Evolutionary conservation across 2,329 filamentous ascomycete species (phyloP).

Genomic region (Trichophyton benhamiae): DNA sequence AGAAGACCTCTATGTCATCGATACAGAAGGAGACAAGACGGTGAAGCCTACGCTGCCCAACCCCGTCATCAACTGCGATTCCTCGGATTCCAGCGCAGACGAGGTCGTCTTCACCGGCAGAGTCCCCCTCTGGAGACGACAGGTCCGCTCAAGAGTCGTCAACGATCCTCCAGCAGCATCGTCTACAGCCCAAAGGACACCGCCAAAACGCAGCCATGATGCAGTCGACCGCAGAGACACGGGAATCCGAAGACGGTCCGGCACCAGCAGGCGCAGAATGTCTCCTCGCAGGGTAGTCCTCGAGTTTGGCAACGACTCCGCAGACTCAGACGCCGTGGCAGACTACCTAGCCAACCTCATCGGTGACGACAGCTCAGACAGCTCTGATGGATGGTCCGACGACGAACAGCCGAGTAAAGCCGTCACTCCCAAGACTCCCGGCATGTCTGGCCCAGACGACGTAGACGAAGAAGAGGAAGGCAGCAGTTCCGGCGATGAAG

Average conservation of each 20-base stretch:
- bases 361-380: background rate
- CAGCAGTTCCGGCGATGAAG: background rate
- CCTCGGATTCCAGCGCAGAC: constrained; percentile 57
- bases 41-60: constrained; percentile 19
- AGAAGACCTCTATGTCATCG: constrained; percentile 24
- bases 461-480: background rate
- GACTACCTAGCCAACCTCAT: constrained; percentile 32
- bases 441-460: background rate
- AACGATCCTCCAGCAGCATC: background rate
- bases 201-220: background rate
- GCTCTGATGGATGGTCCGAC: background rate
- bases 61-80: constrained; percentile 18
- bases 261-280: background rate
- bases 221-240: background rate
- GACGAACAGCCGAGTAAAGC: constrained; percentile 9
- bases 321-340: constrained; percentile 16
- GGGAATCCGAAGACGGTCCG: background rate
- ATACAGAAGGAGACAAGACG: constrained; percentile 20
- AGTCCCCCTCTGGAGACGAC: constrained; percentile 6
- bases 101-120: constrained; percentile 31
- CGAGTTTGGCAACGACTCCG: background rate
- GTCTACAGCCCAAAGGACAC: background rate
- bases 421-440: background rate
- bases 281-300: background rate
- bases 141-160: background rate